Percentiles rank a stretch among this genome's conserved stretches.
These are phyloP conservation scores for Phytophthora palmivora DNA, from an alignment of 352 stramenopile genomes.

Conservation along the genomic window DNA sequence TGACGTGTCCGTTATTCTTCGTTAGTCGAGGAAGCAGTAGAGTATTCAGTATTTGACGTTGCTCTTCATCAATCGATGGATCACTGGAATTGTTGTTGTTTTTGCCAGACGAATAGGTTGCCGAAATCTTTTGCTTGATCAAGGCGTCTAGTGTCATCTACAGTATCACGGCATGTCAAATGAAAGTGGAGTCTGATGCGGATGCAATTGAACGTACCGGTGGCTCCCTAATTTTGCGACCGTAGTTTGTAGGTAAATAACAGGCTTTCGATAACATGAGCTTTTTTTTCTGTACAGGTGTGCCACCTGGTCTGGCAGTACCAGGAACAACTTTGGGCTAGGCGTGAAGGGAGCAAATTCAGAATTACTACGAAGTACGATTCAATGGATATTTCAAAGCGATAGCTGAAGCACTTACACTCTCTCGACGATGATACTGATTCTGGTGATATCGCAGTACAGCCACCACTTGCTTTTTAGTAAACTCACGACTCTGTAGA, in stretches of 20 bases:
- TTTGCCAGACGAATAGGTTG: neutral
- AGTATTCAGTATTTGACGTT: constrained; percentile 21
- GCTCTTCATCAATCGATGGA: constrained; percentile 15
- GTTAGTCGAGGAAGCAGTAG: constrained; percentile 28
- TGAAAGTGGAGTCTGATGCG: neutral
- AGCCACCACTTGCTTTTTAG: constrained; percentile 53
- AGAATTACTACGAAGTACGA: neutral
- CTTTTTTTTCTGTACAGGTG: constrained; percentile 44
- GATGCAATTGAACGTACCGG: constrained; percentile 29
- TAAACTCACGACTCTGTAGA: constrained; percentile 57
- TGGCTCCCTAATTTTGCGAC: constrained; percentile 38
- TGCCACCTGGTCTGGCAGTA: constrained; percentile 3
- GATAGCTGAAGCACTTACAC: constrained; percentile 7
- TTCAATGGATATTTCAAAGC: neutral
- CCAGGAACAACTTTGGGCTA: constrained; percentile 26
- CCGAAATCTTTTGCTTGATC: constrained; percentile 41
- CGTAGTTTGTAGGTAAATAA: constrained; percentile 47
- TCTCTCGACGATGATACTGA: constrained; percentile 40
- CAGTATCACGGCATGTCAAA: neutral
- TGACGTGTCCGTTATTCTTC: constrained; percentile 6
- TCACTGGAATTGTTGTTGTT: constrained; percentile 22
- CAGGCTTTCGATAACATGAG: constrained; percentile 47
- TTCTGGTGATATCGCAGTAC: constrained; percentile 46
- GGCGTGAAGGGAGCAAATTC: neutral
- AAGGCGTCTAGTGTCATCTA: constrained; percentile 66